phyloP scores from a whole-genome alignment of 345 rosid genomes.

The Raphanus raphanistrum region DNA sequence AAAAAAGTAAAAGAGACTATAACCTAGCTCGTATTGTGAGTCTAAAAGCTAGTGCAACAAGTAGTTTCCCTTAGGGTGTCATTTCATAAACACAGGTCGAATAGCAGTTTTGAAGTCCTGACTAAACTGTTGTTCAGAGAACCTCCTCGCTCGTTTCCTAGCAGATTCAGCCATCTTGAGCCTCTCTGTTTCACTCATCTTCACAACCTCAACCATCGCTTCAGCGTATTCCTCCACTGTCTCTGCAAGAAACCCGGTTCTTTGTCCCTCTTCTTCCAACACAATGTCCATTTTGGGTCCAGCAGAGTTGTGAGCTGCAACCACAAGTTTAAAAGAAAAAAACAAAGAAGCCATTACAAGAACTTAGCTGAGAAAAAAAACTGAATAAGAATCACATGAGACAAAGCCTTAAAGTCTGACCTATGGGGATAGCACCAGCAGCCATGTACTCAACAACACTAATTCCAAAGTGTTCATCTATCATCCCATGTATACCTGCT shows the following conservation, averaged over 20 bases:
- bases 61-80: neutral
- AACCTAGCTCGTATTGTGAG: conserved; percentile 5
- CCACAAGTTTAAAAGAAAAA: neutral
- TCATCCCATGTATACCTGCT: conserved; percentile 83
- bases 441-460: conserved; percentile 93
- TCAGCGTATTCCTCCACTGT: conserved; percentile 67
- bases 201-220: conserved; percentile 58
- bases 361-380: neutral
- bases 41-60: conserved; percentile 4
- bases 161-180: conserved; percentile 74
- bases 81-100: conserved; percentile 44
- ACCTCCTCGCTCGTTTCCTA: conserved; percentile 64
- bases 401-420: conserved; percentile 37
- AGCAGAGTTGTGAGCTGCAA: conserved; percentile 87
- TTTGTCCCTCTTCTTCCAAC: conserved; percentile 75
- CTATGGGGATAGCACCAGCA: conserved; percentile 95
- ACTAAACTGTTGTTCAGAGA: conserved; percentile 74
- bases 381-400: neutral
- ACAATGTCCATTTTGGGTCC: conserved; percentile 97
- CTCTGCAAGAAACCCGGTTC: conserved; percentile 86
- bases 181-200: conserved; percentile 68
- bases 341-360: neutral
- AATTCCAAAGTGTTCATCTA: conserved; percentile 90
- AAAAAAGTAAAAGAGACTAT: neutral
- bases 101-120: conserved; percentile 70